A percentile compares a stretch with the other conserved stretches of the same genome.
These are phyloP conservation scores for Ustilago nuda DNA, from an alignment of 1,284 basidiomycete genomes.

Conservation along the genomic window DNA sequence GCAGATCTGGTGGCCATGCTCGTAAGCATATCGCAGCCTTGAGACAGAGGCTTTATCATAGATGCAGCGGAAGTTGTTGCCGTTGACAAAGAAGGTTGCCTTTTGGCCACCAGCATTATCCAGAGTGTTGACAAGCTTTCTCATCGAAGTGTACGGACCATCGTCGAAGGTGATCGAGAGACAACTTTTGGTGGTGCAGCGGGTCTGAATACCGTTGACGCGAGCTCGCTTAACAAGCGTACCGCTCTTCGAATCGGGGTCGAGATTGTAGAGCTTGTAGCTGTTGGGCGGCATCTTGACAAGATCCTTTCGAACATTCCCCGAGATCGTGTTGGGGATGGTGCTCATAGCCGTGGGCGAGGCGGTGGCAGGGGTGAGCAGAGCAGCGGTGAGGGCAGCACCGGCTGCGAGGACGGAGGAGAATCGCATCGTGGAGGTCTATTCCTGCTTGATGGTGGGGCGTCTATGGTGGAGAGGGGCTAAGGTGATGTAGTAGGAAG, in stretches of 20 bases:
- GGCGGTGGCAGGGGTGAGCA: conserved; percentile 22
- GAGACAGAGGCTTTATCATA: conserved; percentile 36
- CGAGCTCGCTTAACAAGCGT: conserved; percentile 25
- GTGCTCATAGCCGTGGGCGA: conserved; percentile 34
- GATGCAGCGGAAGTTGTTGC: conserved; percentile 60
- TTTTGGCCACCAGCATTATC: conserved; percentile 37
- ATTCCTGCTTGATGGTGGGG: conserved; percentile 1
- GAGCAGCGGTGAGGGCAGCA: conserved; percentile 21
- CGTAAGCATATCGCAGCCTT: conserved; percentile 39
- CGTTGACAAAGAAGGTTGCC: conserved; percentile 63
- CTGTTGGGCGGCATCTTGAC: neutral
- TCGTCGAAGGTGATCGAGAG: conserved; percentile 62
- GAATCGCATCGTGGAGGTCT: conserved; percentile 33
- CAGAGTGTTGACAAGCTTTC: conserved; percentile 45
- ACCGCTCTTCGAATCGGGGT: neutral
- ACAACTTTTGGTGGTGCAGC: conserved; percentile 36
- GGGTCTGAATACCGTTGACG: conserved; percentile 31
- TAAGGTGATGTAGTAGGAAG: neutral
- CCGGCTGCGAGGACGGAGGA: conserved; percentile 27
- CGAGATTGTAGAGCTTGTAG: conserved; percentile 32
- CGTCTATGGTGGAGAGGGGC: neutral
- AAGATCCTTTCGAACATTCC: conserved; percentile 36
- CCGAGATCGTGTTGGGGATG: conserved; percentile 42
- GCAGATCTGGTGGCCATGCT: conserved; percentile 55
- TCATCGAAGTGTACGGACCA: conserved; percentile 50